Evolutionary conservation across 768 basidiomycete genomes (phyloP), one percentile per base, ranked within the genome.

Genomic region (Pulveroboletus sp.): DNA sequence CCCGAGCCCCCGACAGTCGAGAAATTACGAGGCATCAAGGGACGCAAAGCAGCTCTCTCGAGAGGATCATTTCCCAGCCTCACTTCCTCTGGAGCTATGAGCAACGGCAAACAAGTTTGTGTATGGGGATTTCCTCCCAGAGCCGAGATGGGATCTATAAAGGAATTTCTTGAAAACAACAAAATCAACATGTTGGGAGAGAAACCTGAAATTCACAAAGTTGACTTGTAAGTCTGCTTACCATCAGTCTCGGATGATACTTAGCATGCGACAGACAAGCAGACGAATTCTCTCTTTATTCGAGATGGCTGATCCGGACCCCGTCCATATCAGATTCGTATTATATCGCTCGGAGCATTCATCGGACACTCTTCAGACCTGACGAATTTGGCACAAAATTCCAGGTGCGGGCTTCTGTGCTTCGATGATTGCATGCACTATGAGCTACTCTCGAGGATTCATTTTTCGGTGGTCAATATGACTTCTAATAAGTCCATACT

Each of bases 321-420:
- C 63, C 68, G 3, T 79, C 80, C 0, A 67, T 73, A 16, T 74
- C 85, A 9, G 85, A 90, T 58, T 90, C 90, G 1, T 79, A 87
- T 56, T 79, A 78, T 44, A 66, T 90, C 21, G 82, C 82, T 17
- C 80, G 85, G 42, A 64, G 71, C 32, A 50, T 84, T 38, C 86
- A 92, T 62, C 75, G 81, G 73, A 81, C 78, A 1, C 66, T 69
- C 31, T 79, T 70, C 50, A 65, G 66, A 9, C 68, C 69, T 23
- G 71, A 66, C 16, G 40, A 41, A 2, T 67, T 69, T 50, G 69
- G 68, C 16, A 63, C 66, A 36, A 70, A 67, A 52, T 80, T 72
- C 58, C 65, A 61, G 21, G 58, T 84, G 47, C 72, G 70, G 31
- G 80, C 80, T 25, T 68, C 67, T 46, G 70, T 84, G 36, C 59